Evolutionary conservation across 257 asterid genomes (phyloP), one percentile per base, ranked within the genome.

Genomic region (Solanum microdontum): DNA sequence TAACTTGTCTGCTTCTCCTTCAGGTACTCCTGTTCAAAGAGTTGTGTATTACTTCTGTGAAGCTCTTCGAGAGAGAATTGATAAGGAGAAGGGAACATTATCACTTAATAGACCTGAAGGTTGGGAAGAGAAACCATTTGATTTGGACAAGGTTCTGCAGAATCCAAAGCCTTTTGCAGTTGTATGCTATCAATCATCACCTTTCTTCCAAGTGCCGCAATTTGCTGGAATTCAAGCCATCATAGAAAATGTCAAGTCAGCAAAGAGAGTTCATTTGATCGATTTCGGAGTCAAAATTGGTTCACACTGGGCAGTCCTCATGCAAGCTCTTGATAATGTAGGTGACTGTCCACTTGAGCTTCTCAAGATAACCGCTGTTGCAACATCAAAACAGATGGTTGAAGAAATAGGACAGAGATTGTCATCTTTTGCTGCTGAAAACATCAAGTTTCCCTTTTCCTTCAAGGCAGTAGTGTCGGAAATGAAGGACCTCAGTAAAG

Each of bases 341-440:
- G 15, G 72, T 26, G 75, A 85, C 60, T 74, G 48, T 34, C 88
- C 88, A 10, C 62, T 91, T 72, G 83, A 89, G 84, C 88, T 58
- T 83, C 92, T 94, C 84, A 91, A 88, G 90, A 91, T 93, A 55
- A 91, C 92, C 6, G 91, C 90, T 2, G 92, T 92, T 23, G 91
- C 93, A 84, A 85, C 90, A 13, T 86, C 88, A 1, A 84, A 79
- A 66, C 80, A 88, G 43, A 39, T 32, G 60, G 83, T 88, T 74
- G 91, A 91, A 74, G 91, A 73, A 39, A 90, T 88, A 34, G 93
- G 93, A 13, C 62, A 88, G 84, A 26, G 85, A 28, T 80, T 91
- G 83, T 75, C 86, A 15, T 77, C 88, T 70, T 92, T 89, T 86
- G 92, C 48, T 73, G 30, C 92, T 17, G 89, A 87, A 85, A 84